A percentile compares a stretch with the other conserved stretches of the same genome.
phyloP scores from a whole-genome alignment of 169 alveolate species.

The Cryptosporidium meleagridis region DNA sequence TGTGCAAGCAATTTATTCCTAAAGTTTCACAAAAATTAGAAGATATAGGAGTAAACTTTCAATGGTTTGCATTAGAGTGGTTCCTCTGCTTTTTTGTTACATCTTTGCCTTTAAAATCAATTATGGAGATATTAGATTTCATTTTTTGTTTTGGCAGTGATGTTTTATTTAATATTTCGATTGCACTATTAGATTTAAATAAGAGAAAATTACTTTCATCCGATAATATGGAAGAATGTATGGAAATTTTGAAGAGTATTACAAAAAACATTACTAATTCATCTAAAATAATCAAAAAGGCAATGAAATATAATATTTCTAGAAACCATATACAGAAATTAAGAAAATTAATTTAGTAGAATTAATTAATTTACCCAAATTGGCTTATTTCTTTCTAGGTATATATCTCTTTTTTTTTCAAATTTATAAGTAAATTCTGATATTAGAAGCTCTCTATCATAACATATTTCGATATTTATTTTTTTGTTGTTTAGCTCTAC shows the following conservation, averaged over 20 bases:
- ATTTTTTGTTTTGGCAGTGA: conserved; percentile 56
- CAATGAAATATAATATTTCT: conserved; percentile 32
- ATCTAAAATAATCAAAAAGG: conserved; percentile 9
- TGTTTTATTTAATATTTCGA: conserved; percentile 35
- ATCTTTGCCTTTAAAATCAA: conserved; percentile 29
- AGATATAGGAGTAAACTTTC: conserved; percentile 25
- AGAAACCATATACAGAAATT: background rate
- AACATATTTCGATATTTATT: background rate
- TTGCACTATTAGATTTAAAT: conserved; percentile 63
- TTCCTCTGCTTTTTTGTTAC: conserved; percentile 65
- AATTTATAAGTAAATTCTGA: conserved; percentile 24
- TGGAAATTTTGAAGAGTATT: conserved; percentile 10
- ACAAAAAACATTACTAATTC: conserved; percentile 10
- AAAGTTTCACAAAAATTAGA: conserved; percentile 27
- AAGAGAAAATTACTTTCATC: conserved; percentile 24
- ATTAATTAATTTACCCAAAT: conserved; percentile 11
- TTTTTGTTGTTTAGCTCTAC: background rate
- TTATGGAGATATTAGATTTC: conserved; percentile 23
- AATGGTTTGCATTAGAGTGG: conserved; percentile 75
- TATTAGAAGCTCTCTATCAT: conserved; percentile 8
- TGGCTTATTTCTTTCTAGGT: conserved; percentile 30
- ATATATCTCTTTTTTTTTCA: background rate
- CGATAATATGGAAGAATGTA: conserved; percentile 33
- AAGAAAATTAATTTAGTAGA: background rate
- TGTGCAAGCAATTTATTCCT: conserved; percentile 34